Base-by-base conservation (phyloP, 2,329 filamentous ascomycete genomes). In the Penicillium sp. region DNA sequence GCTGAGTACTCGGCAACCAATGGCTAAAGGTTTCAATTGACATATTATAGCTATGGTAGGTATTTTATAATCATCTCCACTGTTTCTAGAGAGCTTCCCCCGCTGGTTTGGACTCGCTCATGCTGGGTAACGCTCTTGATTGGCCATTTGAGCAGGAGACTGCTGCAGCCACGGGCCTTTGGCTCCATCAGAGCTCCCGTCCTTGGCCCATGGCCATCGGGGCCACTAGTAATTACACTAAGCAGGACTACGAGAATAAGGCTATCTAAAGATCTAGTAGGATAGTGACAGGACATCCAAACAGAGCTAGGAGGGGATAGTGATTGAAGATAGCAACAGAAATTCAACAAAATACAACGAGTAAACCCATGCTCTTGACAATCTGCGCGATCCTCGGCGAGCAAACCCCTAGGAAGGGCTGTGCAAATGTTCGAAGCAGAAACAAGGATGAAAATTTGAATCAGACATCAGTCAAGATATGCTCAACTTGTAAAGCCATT, bases 311-410 rank as follows among this genome's bases (percentile, higher is more conserved):
- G 49, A 37, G 49, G 33, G 45, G 57, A 37, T 40, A 49, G 57
- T 48, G 43, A 56, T 59, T 61, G 42, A 28, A 45, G 14, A 46
- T 54, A 60, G 54, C 55, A 35, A 54, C 26, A 26, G 37, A 58
- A 55, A 52, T 45, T 52, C 19, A 63, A 67, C 40, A 59, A 60
- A 57, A 63, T 68, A 60, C 48, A 63, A 28, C 8, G 57, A 33
- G 30, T 60, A 64, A 55, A 65, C 65, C 54, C 58, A 63, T 55
- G 56, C 52, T 57, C 57, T 35, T 43, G 59, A 60, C 49, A 58
- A 59, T 60, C 61, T 60, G 63, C 51, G 52, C 48, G 49, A 57
- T 55, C 38, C 60, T 59, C 53, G 42, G 55, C 35, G 45, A 45
- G 51, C 57, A 61, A 52, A 52, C 19, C 37, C 55, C 57, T 7